These are phyloP conservation scores for Abrus pulchellus DNA, from an alignment of 306 rosid genomes.

Conservation along the genomic window DNA sequence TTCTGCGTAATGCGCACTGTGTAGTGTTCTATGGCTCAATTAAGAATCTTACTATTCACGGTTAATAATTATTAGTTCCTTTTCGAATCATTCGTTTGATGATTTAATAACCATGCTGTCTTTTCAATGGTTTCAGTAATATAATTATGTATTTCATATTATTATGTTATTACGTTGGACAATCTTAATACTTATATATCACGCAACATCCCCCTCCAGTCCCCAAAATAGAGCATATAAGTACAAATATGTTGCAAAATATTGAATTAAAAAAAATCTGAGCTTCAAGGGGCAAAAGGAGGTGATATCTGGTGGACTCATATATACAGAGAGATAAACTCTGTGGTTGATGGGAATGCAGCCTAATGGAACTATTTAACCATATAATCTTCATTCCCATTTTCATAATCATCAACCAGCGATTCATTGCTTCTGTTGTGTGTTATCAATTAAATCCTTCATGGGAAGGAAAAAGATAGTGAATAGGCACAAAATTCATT, in stretches of 20 bases:
- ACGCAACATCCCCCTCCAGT: neutral
- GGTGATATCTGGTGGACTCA: too few species aligned
- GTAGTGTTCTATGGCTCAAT: slow-evolving; percentile 33
- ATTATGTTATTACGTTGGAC: neutral
- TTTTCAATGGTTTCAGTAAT: slow-evolving; percentile 32
- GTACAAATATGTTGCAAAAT: neutral
- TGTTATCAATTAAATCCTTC: neutral
- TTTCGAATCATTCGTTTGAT: slow-evolving; percentile 37
- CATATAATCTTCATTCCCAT: neutral
- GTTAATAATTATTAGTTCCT: slow-evolving; percentile 32
- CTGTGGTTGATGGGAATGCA: neutral
- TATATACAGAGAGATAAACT: too few species aligned
- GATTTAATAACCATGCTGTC: slow-evolving; percentile 36
- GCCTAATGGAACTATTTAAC: neutral
- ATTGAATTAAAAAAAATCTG: neutral
- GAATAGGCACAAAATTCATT: slow-evolving; percentile 1
- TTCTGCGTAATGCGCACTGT: slow-evolving; percentile 33
- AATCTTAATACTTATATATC: neutral
- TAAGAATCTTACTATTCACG: slow-evolving; percentile 19
- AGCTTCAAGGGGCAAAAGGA: too few species aligned
- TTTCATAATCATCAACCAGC: neutral
- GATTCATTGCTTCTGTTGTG: slow-evolving; percentile 11
- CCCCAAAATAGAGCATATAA: neutral
- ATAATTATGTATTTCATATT: neutral
- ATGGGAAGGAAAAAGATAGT: neutral